Evolutionary conservation across 129 eudicot species (phyloP), one percentile per base, ranked within the genome.

Genomic region (Tanacetum coccineum): DNA sequence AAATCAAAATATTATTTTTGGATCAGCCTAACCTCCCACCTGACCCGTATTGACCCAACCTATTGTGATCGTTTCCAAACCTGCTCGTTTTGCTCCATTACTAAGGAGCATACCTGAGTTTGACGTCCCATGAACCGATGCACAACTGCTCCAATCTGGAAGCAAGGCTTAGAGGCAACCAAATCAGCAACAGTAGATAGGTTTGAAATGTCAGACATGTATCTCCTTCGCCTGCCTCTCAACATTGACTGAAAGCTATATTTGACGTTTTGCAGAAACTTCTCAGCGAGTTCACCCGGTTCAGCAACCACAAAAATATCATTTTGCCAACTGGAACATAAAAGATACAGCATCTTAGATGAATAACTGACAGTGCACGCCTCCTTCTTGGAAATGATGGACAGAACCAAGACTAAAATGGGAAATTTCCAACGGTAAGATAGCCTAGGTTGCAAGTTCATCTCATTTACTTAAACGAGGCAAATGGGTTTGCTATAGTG

Each of bases 251-350:
- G 68, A 72, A 91, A 76, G 84, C 85, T 91, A 67, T 60, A 81
- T 68, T 88, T 88, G 62, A 91, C 94, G 67, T 82, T 78, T 76
- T 85, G 91, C 68, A 91, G 80, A 78, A 91, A 91, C 79, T 88
- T 87, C 3, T 91, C 96, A 10, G 98, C 98, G 62, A 85, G 86
- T 75, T 91, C 98, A 68, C 98, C 84, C 62, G 98, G 98, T 76
- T 91, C 98, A 59, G 98, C 98, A 46, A 91, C 90, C 84, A 91
- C 98, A 76, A 87, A 91, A 48, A 91, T 88, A 74, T 91, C 98
- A 78, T 85, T 91, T 79, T 91, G 85, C 98, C 98, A 91, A 72
- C 98, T 91, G 81, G 32, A 80, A 56, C 42, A 76, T 57, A 9
- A 76, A 66, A 39, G 14, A 66, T 9, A 58, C 49, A 71, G 51